phyloP scores from a whole-genome alignment of 2,329 filamentous ascomycete genomes.

The Penicillium digitatum region DNA sequence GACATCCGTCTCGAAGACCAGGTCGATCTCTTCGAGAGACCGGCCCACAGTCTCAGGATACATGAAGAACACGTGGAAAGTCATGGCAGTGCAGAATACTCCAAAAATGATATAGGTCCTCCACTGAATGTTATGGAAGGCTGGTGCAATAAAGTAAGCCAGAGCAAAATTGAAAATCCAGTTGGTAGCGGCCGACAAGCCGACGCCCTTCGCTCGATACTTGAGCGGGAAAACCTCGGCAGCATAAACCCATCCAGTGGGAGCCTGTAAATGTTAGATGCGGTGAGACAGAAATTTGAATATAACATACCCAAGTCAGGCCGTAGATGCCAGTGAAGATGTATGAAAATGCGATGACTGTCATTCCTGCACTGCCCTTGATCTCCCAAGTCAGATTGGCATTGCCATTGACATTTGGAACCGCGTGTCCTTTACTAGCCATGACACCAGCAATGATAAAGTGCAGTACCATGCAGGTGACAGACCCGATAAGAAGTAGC shows the following conservation, averaged over 20 bases:
- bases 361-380: conserved; percentile 50
- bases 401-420: conserved; percentile 48
- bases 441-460: conserved; percentile 54
- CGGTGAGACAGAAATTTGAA: not conserved
- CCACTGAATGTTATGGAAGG: conserved; percentile 57
- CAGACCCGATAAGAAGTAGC: conserved; percentile 47
- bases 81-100: conserved; percentile 65
- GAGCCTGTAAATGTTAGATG: conserved; percentile 41
- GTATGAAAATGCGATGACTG: conserved; percentile 63
- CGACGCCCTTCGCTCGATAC: conserved; percentile 62
- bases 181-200: conserved; percentile 57
- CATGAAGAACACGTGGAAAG: conserved; percentile 63
- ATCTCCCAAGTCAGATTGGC: conserved; percentile 47
- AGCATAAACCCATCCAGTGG: conserved; percentile 55
- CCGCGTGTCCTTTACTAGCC: conserved; percentile 46
- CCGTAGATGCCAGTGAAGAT: conserved; percentile 40
- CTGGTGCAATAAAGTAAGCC: conserved; percentile 55
- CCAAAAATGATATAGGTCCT: conserved; percentile 72
- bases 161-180: conserved; percentile 60
- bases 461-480: conserved; percentile 48
- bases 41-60: conserved; percentile 67
- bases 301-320: conserved; percentile 42
- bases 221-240: conserved; percentile 62
- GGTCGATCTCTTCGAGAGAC: conserved; percentile 71
- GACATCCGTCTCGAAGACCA: conserved; percentile 54